Evolutionary conservation across 2,329 filamentous ascomycete species (phyloP).

Genomic region (Colletotrichum navitas): DNA sequence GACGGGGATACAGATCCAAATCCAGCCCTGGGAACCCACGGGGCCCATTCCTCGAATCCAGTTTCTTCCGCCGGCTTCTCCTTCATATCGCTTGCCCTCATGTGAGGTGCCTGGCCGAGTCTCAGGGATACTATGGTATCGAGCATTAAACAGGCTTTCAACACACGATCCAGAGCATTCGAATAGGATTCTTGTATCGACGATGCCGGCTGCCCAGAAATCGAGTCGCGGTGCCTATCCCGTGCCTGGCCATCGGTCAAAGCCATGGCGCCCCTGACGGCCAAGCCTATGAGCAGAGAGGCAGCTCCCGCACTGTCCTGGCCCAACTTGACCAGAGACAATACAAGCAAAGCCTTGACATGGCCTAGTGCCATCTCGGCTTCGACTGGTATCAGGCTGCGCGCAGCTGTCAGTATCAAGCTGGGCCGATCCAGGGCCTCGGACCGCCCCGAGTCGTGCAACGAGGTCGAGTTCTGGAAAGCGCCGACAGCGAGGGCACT

Average conservation of each 20-base stretch:
- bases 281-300: conserved; percentile 74
- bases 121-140: conserved; percentile 69
- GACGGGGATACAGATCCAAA: conserved; percentile 54
- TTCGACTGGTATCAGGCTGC: conserved; percentile 61
- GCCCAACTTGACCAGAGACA: conserved; percentile 74
- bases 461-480: conserved; percentile 60
- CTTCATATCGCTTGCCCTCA: conserved; percentile 61
- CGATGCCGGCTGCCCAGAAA: conserved; percentile 9
- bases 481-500: conserved; percentile 69
- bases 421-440: conserved; percentile 48
- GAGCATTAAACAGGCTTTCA: conserved; percentile 71
- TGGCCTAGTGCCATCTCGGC: conserved; percentile 57
- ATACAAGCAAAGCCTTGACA: conserved; percentile 68
- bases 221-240: conserved; percentile 1
- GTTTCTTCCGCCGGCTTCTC: conserved; percentile 69
- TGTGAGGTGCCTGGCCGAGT: conserved; percentile 63
- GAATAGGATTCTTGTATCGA: conserved; percentile 21
- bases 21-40: conserved; percentile 69
- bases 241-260: conserved; percentile 22
- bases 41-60: conserved; percentile 80
- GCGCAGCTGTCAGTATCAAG: conserved; percentile 63
- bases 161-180: conserved; percentile 43
- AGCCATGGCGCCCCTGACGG: conserved; percentile 57
- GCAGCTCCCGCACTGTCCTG: conserved; percentile 68
- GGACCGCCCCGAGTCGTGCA: conserved; percentile 31